Base-by-base conservation (phyloP, 1,284 basidiomycete genomes). In the Ustilago xerochloae region DNA sequence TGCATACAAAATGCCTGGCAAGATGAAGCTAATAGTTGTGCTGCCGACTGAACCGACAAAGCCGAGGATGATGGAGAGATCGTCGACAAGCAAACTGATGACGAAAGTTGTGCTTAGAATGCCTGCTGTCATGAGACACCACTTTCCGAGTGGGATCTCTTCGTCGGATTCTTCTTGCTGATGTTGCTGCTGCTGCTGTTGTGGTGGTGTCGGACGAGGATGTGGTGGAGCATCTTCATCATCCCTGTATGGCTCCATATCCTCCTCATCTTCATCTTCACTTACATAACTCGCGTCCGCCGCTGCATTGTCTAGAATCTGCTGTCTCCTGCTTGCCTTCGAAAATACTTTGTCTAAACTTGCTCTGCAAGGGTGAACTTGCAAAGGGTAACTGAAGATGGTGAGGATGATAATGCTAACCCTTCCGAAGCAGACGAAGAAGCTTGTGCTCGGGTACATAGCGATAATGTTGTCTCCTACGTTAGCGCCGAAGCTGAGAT, bases 11-110 rank as follows among this genome's bases (percentile, higher is more conserved):
- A 81, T 57, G 3, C 94, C 94, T 0, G 97, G 96, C 5, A 99
- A 55, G 56, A 99, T 98, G 85, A 99, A 99, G 9, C 93, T 95
- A 75, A 99, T 95, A 33, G 87, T 97, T 15, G 96, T 98, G 18
- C 93, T 95, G 16, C 97, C 97, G 0, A 96, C 97, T 10, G 94
- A 92, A 7, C 97, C 97, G 26, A 99, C 97, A 82, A 99, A 97
- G 5, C 94, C 93, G 30, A 84, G 77, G 50, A 83, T 77, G 39
- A 84, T 58, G n/a, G 77, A 80, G 16, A 84, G 73, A 53, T 84
- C 81, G 36, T 81, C 78, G 29, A 83, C 77, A n/a, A 78, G 55
- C 32, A 84, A 43, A 24, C 67, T 71, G 50, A 84, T 71, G 22
- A 74, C 33, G 22, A 81, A 79, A 9, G 80, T 79, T 15, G 79